Evolutionary conservation across 345 rosid species (phyloP), one percentile per base, ranked within the genome.

Genomic region (Syzygium oleosum): DNA sequence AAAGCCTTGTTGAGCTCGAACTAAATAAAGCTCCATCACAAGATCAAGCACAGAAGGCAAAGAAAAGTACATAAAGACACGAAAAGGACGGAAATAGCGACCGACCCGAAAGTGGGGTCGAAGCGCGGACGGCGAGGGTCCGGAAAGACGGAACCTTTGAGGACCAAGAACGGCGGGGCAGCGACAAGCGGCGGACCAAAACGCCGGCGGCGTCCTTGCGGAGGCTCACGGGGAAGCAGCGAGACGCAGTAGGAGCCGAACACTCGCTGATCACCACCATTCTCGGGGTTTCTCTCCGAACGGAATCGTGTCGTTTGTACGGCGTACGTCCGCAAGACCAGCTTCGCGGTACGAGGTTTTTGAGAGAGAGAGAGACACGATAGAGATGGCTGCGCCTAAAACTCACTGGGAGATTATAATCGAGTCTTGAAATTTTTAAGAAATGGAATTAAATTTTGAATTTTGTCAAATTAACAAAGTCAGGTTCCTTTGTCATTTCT

Each of bases 201-300:
- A 3, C 61, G n/a, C 0, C n/a, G 52, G 68, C 23, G 89, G 85
- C 89, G 92, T 51, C 93, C 84, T 85, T 90, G 90, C n/a, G 92
- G 94, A 41, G 92, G 84, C 56, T 92, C 84, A 63, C 90, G 85
- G 90, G 95, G 87, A 89, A 93, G 91, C 53, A 93, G 12, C 86
- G 88, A 23, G 86, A 53, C 29, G 88, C 59, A 6, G 86, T 29
- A 2, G 88, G 51, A 19, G 86, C n/a, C 0, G 88, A 84, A 34
- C 88, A 84, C 85, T 87, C 88, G 86, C 86, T 49, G 83, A 87
- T 41, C 19, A 51, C n/a, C 43, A 34, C 22, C 25, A 25, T 59
- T 25, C 46, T 58, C 29, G 86, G 63, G 51, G 88, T 49, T 68
- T 79, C 61, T 59, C 31, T 27, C 49, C 46, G 22, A 11, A 68